Evolutionary conservation across 768 basidiomycete species (phyloP), one percentile per base, ranked within the genome.

Genomic region (Tricholoma hemisulphureum): DNA sequence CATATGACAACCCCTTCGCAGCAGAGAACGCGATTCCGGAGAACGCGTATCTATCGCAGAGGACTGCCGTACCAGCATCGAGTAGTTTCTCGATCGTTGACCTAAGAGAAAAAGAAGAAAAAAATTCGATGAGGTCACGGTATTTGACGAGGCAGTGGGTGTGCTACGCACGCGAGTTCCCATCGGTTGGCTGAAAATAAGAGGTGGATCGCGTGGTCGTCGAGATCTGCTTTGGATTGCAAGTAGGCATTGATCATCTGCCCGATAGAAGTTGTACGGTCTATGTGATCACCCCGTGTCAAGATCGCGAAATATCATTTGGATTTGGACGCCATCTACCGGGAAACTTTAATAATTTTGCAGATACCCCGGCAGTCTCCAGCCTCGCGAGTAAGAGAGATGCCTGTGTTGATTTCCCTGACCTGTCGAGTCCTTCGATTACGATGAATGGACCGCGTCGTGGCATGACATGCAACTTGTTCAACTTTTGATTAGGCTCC

Each of bases 101-200:
- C 23, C 91, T 89, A 31, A 20, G 28, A 8, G 28, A 6, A 9
- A n/a, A 26, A 43, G n/a, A n/a, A n/a, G n/a, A n/a, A n/a, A n/a
- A n/a, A n/a, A n/a, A n/a, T n/a, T n/a, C n/a, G n/a, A n/a, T n/a
- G n/a, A n/a, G n/a, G n/a, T n/a, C n/a, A 50, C 59, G 21, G 31
- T 39, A 13, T 21, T 20, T 18, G 34, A 29, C 37, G 23, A 49
- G 20, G 20, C 43, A 48, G 29, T 10, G 18, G 46, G 49, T 14
- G 53, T 45, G 35, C 14, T 37, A 64, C 63, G 43, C 67, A 96
- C 92, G 89, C 88, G 60, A 89, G 83, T 69, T 98, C 95, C 97
- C 97, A 98, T 32, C 96, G 83, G 69, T 99, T 99, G 2, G 95
- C 97, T 43, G 93, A 88, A 78, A 99, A 98, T 56, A 99, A 82